These are phyloP conservation scores for Aspergillus sp. DNA, from an alignment of 2,329 filamentous ascomycete genomes.

Conservation along the genomic window DNA sequence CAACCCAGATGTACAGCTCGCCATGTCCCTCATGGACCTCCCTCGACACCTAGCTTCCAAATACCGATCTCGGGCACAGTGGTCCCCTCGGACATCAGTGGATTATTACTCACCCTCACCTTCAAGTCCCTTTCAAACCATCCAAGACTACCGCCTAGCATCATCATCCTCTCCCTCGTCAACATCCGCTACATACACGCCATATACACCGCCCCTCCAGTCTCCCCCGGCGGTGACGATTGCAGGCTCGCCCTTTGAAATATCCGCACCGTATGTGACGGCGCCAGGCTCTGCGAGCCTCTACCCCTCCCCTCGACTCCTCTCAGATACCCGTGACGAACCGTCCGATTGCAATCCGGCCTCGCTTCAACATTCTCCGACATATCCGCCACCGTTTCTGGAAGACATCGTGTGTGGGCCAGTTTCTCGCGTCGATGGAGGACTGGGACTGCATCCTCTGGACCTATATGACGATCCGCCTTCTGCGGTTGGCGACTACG, in stretches of 20 bases:
- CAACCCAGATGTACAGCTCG: slow-evolving; percentile 64
- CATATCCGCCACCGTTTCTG: slow-evolving; percentile 44
- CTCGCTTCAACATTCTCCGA: slow-evolving; percentile 39
- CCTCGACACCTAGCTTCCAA: slow-evolving; percentile 71
- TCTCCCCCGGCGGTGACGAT: slow-evolving; percentile 45
- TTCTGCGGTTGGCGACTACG: slow-evolving; percentile 39
- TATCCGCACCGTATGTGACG: slow-evolving; percentile 38
- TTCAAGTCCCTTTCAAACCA: slow-evolving; percentile 39
- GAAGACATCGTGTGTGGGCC: slow-evolving; percentile 39
- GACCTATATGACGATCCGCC: slow-evolving; percentile 39
- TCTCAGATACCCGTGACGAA: slow-evolving; percentile 40
- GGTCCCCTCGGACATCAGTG: slow-evolving; percentile 50
- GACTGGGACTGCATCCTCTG: slow-evolving; percentile 32
- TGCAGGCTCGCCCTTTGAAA: slow-evolving; percentile 43
- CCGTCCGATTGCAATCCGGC: slow-evolving; percentile 37
- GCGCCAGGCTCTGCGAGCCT: slow-evolving; percentile 40
- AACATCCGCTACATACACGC: slow-evolving; percentile 41
- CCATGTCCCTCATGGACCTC: slow-evolving; percentile 71
- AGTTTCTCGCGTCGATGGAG: slow-evolving; percentile 33
- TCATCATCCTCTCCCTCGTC: slow-evolving; percentile 46
- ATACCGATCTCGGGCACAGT: slow-evolving; percentile 72
- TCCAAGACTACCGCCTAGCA: slow-evolving; percentile 36
- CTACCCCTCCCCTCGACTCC: slow-evolving; percentile 43
- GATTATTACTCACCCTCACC: slow-evolving; percentile 44
- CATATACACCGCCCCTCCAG: slow-evolving; percentile 48